A percentile compares a stretch with the other conserved stretches of the same genome.
Evolutionary conservation across 345 rosid genomes (phyloP).

Genomic region (Carallia pectinifolia): DNA sequence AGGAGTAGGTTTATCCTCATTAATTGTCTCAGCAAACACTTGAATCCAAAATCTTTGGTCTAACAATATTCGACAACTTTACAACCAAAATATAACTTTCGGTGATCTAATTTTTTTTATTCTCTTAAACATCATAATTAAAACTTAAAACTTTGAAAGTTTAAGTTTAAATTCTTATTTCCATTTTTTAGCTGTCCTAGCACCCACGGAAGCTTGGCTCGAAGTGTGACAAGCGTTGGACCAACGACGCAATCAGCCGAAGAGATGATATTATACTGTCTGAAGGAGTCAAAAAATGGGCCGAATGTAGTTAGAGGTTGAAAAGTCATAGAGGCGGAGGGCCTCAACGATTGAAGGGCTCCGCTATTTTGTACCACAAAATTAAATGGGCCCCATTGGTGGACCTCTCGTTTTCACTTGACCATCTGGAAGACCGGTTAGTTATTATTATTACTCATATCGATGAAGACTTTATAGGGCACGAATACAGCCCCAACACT

Average conservation of each 20-base stretch:
- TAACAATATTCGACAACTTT: no score
- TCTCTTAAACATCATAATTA: no score
- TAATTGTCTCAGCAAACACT: no score
- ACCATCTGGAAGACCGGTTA: background rate
- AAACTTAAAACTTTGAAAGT: no score
- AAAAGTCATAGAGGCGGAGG: background rate
- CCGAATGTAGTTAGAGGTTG: background rate
- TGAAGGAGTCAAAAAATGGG: slow-evolving; percentile 1
- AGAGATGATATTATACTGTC: background rate
- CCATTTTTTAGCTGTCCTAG: no score
- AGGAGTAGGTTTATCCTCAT: no score
- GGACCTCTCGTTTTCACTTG: background rate
- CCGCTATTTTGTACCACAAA: background rate
- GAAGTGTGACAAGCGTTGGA: background rate
- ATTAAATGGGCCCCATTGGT: background rate
- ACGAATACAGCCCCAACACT: slow-evolving; percentile 19
- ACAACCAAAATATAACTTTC: no score
- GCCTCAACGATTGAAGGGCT: background rate
- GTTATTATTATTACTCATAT: background rate
- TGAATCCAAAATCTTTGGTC: no score
- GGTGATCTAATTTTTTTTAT: no score
- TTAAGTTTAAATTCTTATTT: no score
- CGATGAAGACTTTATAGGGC: background rate
- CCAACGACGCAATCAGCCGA: background rate
- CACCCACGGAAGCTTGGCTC: slow-evolving; percentile 9